Evolutionary conservation across 305 asterid genomes (phyloP).

Genomic region (Ajuga reptans): DNA sequence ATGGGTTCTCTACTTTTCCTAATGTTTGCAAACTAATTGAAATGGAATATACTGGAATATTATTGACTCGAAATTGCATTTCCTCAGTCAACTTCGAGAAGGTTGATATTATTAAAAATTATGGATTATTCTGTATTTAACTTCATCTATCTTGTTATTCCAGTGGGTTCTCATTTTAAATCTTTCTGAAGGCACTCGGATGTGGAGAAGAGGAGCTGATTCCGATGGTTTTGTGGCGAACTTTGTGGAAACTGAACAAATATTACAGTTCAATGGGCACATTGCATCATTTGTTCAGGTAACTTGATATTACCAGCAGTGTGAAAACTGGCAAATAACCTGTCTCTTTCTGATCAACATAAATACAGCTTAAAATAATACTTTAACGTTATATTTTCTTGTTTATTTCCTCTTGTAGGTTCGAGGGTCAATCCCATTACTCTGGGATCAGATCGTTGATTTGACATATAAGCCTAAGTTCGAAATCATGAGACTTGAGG

Average conservation of each 20-base stretch:
- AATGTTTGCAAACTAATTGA: no score
- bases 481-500: constrained; percentile 50
- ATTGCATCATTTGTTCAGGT: constrained; percentile 91
- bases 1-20: no score
- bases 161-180: constrained; percentile 24
- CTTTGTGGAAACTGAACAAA: constrained; percentile 90
- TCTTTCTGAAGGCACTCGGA: constrained; percentile 66
- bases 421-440: constrained; percentile 89
- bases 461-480: constrained; percentile 85
- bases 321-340: no score
- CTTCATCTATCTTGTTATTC: constrained; percentile 21
- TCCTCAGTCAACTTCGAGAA: not conserved
- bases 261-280: constrained; percentile 53
- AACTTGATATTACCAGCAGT: not conserved
- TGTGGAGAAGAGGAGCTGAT: constrained; percentile 99
- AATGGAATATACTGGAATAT: no score
- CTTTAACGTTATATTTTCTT: no score
- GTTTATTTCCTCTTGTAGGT: constrained; percentile 37
- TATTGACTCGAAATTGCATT: not conserved
- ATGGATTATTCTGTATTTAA: constrained; percentile 1
- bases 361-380: no score
- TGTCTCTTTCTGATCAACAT: not conserved
- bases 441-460: constrained; percentile 98
- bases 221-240: constrained; percentile 93
- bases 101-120: not conserved